Evolutionary conservation across 2,329 filamentous ascomycete genomes (phyloP), one percentile per base, ranked within the genome.

Genomic region (Fusarium sp.): DNA sequence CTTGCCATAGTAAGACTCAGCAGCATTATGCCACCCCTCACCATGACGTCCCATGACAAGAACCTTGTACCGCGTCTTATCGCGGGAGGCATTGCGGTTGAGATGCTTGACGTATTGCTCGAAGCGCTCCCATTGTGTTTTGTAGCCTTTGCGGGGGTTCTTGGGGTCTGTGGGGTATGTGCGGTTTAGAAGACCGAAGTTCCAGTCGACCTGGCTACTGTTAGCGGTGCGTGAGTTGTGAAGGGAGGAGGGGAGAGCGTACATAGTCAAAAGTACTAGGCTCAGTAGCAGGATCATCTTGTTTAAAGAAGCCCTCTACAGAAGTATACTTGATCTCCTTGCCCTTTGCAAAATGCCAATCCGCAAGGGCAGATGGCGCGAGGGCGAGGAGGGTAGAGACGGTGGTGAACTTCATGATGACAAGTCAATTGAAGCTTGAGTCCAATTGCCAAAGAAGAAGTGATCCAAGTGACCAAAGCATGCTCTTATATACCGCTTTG

Each of bases 1-100:
- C 0, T 90, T 92, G 49, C 90, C 90, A 71, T 91, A 92, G 77
- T 84, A 90, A 29, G 83, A 82, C 78, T 92, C 89, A 16, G 90
- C 90, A 9, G 84, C 84, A 69, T 89, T 90, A 69, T 89, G 87
- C 72, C 82, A 88, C 15, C 91, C 91, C 78, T 93, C 86, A 24
- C 91, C 91, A 75, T 93, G 91, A 42, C 91, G 88, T 5, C 88
- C 90, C 77, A 92, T 83, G 78, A 90, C 90, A 30, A 93, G 76
- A 12, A 94, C 83, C 74, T 91, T 90, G 81, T 92, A 93, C 30
- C 83, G 80, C 16, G 85, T 70, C 38, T 46, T 84, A 51, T 82
- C 83, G 12, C 78, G 77, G n/a, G 83, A 77, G 6, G 79, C 78
- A 29, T 77, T 72, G 14, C 69, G 66, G 79, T 90, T 90, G 40